These are phyloP conservation scores for Castanea sativa DNA, from an alignment of 306 rosid species.

Conservation along the genomic window DNA sequence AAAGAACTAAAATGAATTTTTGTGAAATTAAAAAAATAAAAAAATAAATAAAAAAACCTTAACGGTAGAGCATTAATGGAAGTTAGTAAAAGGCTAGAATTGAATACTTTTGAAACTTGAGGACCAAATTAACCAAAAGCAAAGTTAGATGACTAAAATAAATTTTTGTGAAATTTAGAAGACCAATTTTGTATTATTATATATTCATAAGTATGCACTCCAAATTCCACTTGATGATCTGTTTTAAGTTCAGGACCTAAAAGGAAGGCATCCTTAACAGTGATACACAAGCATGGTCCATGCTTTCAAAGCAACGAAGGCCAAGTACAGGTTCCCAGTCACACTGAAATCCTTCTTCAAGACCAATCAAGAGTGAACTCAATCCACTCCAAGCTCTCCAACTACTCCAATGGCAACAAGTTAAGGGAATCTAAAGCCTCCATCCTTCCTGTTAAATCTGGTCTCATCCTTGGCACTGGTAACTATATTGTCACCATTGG, in stretches of 20 bases:
- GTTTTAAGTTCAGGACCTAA: background rate
- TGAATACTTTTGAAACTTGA: no score
- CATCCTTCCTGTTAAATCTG: conserved; percentile 48
- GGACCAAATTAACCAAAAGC: rapidly evolving
- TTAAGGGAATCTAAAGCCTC: conserved; percentile 1
- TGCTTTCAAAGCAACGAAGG: conserved; percentile 14
- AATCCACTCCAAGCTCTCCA: background rate
- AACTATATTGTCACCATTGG: conserved; percentile 64
- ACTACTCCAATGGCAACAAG: background rate
- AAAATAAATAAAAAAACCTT: no score
- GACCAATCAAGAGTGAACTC: conserved; percentile 21
- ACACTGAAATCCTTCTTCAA: conserved; percentile 1
- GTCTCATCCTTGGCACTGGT: conserved; percentile 41
- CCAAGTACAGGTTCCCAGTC: background rate
- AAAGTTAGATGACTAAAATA: no score
- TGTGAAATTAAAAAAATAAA: no score
- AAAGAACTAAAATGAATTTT: no score
- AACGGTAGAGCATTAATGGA: no score
- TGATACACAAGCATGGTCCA: conserved; percentile 41
- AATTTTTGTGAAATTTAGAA: no score
- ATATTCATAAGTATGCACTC: no score
- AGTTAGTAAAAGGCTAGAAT: no score
- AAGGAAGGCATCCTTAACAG: background rate
- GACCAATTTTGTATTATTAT: no score
- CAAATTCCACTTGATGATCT: background rate